Evolutionary conservation across 345 rosid species (phyloP).

Genomic region (Trapa incisa): DNA sequence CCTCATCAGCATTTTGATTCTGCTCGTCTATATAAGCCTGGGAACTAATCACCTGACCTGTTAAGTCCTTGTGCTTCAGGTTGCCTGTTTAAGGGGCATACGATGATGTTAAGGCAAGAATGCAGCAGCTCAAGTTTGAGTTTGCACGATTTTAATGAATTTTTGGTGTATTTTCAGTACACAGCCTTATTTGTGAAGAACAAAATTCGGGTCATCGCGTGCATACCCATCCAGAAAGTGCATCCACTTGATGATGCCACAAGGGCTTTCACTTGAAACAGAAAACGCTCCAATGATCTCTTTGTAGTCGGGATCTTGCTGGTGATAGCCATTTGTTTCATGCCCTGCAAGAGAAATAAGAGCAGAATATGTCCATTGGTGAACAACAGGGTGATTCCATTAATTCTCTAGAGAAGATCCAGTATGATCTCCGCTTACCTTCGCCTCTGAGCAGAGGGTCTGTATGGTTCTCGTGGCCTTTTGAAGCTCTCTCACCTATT

Average conservation of each 20-base stretch:
- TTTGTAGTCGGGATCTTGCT: conserved; percentile 71
- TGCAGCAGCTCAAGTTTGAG: background rate
- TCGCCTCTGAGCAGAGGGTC: conserved; percentile 82
- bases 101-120: background rate
- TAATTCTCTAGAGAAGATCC: background rate
- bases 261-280: conserved; percentile 75
- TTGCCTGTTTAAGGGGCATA: conserved; percentile 37
- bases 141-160: background rate
- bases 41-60: conserved; percentile 76
- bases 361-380: background rate
- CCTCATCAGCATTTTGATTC: conserved; percentile 24
- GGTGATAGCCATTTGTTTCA: conserved; percentile 60
- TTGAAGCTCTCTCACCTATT: conserved; percentile 67
- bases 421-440: conserved; percentile 33
- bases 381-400: background rate
- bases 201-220: background rate
- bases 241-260: conserved; percentile 52
- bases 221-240: conserved; percentile 85
- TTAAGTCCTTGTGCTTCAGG: conserved; percentile 75
- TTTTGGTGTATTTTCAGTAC: too few species aligned
- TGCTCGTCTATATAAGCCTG: conserved; percentile 53
- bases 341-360: conserved; percentile 32
- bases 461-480: conserved; percentile 84
- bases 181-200: background rate
- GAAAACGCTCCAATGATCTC: conserved; percentile 70